Evolutionary conservation across 2,329 filamentous ascomycete genomes (phyloP), one percentile per base, ranked within the genome.

Genomic region (Ciborinia camelliae): DNA sequence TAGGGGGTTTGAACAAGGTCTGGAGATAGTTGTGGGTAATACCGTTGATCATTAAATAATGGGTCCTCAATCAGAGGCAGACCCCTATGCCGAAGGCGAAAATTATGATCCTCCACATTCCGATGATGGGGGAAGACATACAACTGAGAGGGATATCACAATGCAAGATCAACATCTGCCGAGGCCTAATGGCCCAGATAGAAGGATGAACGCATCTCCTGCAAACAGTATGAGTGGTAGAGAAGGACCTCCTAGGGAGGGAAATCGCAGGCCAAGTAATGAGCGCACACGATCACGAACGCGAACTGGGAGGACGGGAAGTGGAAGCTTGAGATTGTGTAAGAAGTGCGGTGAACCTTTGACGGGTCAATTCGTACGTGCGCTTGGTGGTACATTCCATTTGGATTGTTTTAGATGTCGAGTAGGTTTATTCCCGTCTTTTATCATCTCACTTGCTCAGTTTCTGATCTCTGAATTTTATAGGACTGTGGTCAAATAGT

Each of bases 401-500:
- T 80, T 99, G 70, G 94, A 99, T 77, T 99, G 95, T 82, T 99
- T 99, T 79, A 96, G 92, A 76, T 99, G 95, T 78, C 86, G 92
- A 79, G 94, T 97, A 85, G 58, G 70, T 71, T 71, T 35, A 37
- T 54, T 28, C 30, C 62, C 62, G 53, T 59, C 66, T 54, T 23
- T 65, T 66, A 41, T 30, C 32, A n/a, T 28, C 26, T 51, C 41
- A 20, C 14, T n/a, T 26, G 15, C 4, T 2, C 48, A 63, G 58
- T 45, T 64, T 67, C 65, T 69, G 67, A 67, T 58, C 59, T 70
- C 73, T 66, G 74, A 66, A 58, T 30, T 45, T 62, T 70, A 50
- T 75, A 98, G 94, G 95, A 99, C 76, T 99, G 95, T 75, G 92
- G 91, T 71, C 90, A 97, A 77, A 96, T 98, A 67, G 95, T 99